Percentiles rank a stretch among this genome's conserved stretches.
Evolutionary conservation across 2,329 filamentous ascomycete species (phyloP).

Genomic region (Penicillium expansum): DNA sequence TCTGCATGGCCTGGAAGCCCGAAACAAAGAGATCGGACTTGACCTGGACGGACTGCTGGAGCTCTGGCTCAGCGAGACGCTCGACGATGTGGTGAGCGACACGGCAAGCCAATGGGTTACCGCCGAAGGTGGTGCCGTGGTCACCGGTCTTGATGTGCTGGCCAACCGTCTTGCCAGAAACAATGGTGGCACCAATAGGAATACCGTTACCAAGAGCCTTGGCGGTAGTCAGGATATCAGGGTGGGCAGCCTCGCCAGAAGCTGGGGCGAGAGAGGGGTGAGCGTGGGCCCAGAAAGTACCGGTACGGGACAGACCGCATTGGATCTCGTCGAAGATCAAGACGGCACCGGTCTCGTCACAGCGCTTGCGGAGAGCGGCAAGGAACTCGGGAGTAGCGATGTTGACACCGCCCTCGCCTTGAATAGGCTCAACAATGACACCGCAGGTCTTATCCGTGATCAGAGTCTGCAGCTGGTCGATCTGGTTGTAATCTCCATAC

Average conservation of each 20-base stretch:
- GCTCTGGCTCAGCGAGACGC: slow-evolving; percentile 66
- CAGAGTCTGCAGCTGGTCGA: slow-evolving; percentile 66
- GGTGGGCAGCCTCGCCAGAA: slow-evolving; percentile 67
- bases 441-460: slow-evolving; percentile 86
- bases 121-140: slow-evolving; percentile 91
- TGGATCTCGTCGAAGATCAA: slow-evolving; percentile 97
- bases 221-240: slow-evolving; percentile 88
- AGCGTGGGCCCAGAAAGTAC: slow-evolving; percentile 83
- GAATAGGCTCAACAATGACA: slow-evolving; percentile 94
- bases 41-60: slow-evolving; percentile 66
- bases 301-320: slow-evolving; percentile 85
- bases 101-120: slow-evolving; percentile 81
- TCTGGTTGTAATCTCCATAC: slow-evolving; percentile 82
- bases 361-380: slow-evolving; percentile 75
- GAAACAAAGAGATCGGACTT: slow-evolving; percentile 63
- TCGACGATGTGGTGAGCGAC: slow-evolving; percentile 82
- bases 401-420: slow-evolving; percentile 92
- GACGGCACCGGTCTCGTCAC: slow-evolving; percentile 81
- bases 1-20: slow-evolving; percentile 56
- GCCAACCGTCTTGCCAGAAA: slow-evolving; percentile 62
- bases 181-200: slow-evolving; percentile 81
- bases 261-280: slow-evolving; percentile 56
- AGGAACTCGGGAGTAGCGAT: slow-evolving; percentile 81
- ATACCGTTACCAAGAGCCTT: slow-evolving; percentile 97
- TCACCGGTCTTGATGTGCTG: slow-evolving; percentile 72